Conservation (phyloP, 2,329 filamentous ascomycete species). For the Paecilomyces niveus region DNA sequence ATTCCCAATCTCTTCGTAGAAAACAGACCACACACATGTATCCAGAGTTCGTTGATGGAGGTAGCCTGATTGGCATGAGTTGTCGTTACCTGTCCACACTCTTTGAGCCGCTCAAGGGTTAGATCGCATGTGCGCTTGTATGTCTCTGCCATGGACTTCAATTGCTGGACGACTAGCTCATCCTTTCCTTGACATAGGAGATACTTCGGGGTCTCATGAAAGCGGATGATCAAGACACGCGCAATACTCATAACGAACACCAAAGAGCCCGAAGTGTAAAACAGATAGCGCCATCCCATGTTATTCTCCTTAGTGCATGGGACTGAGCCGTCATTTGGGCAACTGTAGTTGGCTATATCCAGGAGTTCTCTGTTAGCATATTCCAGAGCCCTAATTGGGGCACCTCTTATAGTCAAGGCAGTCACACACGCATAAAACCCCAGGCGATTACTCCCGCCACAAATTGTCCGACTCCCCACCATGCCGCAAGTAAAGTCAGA, state of each 20-base stretch:
- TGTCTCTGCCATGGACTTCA: constrained; percentile 45
- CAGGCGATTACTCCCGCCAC: constrained; percentile 49
- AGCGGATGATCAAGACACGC: constrained; percentile 47
- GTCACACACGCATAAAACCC: constrained; percentile 25
- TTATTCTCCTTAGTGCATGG: constrained; percentile 47
- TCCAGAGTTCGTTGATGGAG: constrained; percentile 30
- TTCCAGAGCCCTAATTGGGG: background rate
- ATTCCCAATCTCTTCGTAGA: constrained; percentile 52
- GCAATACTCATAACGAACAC: constrained; percentile 48
- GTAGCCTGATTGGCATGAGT: constrained; percentile 25
- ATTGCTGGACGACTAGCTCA: constrained; percentile 42
- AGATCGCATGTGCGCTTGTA: constrained; percentile 48
- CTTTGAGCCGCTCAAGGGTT: constrained; percentile 43
- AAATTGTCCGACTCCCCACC: constrained; percentile 42
- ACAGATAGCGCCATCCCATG: constrained; percentile 52
- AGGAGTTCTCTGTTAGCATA: background rate
- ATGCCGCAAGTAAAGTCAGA: constrained; percentile 25
- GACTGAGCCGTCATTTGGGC: constrained; percentile 38
- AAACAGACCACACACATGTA: constrained; percentile 61
- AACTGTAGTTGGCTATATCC: constrained; percentile 22
- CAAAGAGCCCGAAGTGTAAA: constrained; percentile 46
- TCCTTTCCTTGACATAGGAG: constrained; percentile 49
- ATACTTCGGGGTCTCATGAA: constrained; percentile 53
- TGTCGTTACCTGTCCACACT: constrained; percentile 32
- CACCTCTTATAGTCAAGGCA: no score